Base-by-base conservation (phyloP, 352 stramenopile species). In the Thraustochytrium striatum region DNA sequence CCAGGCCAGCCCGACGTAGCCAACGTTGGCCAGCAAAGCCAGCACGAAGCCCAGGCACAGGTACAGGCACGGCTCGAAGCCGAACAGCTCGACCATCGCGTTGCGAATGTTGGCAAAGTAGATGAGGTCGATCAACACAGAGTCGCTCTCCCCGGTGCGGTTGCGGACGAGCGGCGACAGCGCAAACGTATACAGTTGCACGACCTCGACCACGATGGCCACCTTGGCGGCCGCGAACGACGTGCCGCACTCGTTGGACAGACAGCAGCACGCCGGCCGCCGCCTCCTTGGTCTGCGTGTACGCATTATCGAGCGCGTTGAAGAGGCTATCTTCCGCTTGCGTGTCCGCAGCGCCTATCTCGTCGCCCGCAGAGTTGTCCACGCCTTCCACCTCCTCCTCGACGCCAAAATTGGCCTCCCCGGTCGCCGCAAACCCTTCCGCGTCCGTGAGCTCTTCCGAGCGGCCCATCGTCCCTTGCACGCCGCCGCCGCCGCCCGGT, bases 1-100 rank as follows among this genome's bases (percentile, higher is more conserved):
- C 69, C 69, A 79, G 19, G 32, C 57, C 32, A 72, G 72, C 7
- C 35, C 69, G 3, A 79, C 69, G 50, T 79, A 79, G 7, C 44
- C 5, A 13, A 50, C 52, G 33, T 79, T 79, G 0, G 28, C 19
- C 13, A 79, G 50, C 7, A 69, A 28, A 2, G 43, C 8, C 11
- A 79, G 19, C 13, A 79, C 69, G 11, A 50, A 47, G 19, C 30
- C 16, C 3, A 79, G 13, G 50, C 35, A 61, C 3, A 75, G 19
- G 30, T 36, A 75, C 19, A 75, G 35, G 35, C 44, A 58, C 8
- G 52, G 0, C 50, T 62, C 44, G 43, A 55, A 62, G 0, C 65
- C 65, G 1, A 75, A 0, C 0, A 70, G 21, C n/a, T 75, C 65
- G n/a, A 19, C 68, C 13, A 75, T n/a, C 65, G 44, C 28, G 11